A percentile compares a stretch with the other conserved stretches of the same genome.
Conservation (phyloP, 2,329 filamentous ascomycete genomes). For the Teratosphaeria gauchensis region DNA sequence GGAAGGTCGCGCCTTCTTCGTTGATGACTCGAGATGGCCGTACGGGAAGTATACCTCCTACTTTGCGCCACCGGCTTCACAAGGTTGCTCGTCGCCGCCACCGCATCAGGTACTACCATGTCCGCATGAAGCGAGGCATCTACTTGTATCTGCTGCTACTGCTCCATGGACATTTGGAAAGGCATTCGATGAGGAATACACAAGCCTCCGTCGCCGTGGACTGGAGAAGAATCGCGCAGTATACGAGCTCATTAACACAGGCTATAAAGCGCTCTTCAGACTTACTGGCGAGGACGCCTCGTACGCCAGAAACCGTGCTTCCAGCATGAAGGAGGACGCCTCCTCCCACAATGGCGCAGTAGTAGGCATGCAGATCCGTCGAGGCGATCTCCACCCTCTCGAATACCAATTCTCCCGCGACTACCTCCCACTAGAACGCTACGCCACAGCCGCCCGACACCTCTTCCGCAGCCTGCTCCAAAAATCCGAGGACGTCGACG, state of each 20-base stretch:
- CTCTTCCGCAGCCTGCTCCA: constrained; percentile 37
- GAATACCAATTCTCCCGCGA: constrained; percentile 73
- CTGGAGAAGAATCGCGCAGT: constrained; percentile 45
- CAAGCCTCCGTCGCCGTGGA: constrained; percentile 27
- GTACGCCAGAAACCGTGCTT: constrained; percentile 54
- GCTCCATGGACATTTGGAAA: constrained; percentile 54
- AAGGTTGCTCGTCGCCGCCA: constrained; percentile 62
- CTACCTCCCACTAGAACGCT: constrained; percentile 66
- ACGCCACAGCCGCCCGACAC: constrained; percentile 45
- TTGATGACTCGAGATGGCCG: constrained; percentile 74
- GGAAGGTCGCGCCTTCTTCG: constrained; percentile 68
- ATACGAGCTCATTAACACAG: constrained; percentile 57
- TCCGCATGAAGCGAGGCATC: constrained; percentile 63
- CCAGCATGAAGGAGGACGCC: constrained; percentile 43
- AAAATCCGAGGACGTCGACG: constrained; percentile 67
- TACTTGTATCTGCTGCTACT: constrained; percentile 64
- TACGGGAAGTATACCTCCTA: constrained; percentile 67
- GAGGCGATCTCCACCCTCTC: constrained; percentile 66
- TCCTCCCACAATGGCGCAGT: constrained; percentile 42
- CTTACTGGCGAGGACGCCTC: constrained; percentile 54
- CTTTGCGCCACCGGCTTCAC: constrained; percentile 57
- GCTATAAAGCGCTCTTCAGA: constrained; percentile 66
- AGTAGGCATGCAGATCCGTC: constrained; percentile 69
- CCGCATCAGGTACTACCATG: constrained; percentile 69
- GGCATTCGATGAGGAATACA: constrained; percentile 45